Base-by-base conservation (phyloP, 2,329 filamentous ascomycete species). In the Paramyrothecium sp. region DNA sequence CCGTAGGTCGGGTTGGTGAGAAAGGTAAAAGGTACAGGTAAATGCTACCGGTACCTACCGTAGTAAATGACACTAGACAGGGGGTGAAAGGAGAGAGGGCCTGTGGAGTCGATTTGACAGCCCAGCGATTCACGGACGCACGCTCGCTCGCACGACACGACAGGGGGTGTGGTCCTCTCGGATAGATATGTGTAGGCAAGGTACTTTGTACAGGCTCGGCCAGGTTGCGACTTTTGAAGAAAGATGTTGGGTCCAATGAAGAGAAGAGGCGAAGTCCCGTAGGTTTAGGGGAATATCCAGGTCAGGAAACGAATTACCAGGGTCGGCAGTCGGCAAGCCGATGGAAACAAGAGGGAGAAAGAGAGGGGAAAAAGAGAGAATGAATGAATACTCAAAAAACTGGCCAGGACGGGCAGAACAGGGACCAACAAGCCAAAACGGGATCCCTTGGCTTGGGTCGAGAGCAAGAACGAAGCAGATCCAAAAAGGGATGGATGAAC, bases 301-400 rank as follows among this genome's bases (percentile, higher is more conserved):
- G 10, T 30, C 26, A 30, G 10, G 26, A 30, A 30, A 30, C 26
- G 26, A 10, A 30, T 5, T 11, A 11, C 34, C 11, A 41, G 34
- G 11, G 34, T 41, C 21, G n/a, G 48, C 8, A 16, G 48, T 19
- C 13, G 19, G 47, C 47, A 50, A 30, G 26, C 26, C 10, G 26
- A 56, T 47, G 47, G 19, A 55, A 44, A 22, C 20, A 53, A 22
- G 41, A 56, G 26, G 50, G 51, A 51, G 54, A 51, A 56, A 54
- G 52, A 47, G 52, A 52, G 53, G 53, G 58, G 44, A 33, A 54
- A 53, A 59, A 57, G 60, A 53, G 60, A 60, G 54, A 55, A 58
- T 54, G 60, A n/a, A n/a, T 49, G 50, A 48, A 55, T 34, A 48
- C 13, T 33, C 41, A 22, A n/a, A 23, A 53, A 44, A 50, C 44